Evolutionary conservation across 495 filamentous ascomycete species (phyloP).

Genomic region (Trichoderma gamsii): DNA sequence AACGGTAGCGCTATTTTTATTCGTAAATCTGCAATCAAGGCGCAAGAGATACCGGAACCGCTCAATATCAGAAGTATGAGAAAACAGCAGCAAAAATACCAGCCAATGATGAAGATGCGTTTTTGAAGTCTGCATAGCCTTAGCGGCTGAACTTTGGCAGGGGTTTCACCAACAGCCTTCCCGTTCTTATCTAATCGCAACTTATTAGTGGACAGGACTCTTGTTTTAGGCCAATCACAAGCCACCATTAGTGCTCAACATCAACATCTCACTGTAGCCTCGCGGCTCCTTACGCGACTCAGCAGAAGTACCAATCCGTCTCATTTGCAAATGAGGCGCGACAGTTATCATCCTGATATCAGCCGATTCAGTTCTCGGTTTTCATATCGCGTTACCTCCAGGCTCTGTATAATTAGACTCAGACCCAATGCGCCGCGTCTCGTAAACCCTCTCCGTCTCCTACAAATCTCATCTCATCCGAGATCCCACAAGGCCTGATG

Average conservation of each 20-base stretch:
- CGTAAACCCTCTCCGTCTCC: not conserved
- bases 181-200: not conserved
- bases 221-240: constrained; percentile 1
- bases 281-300: constrained; percentile 1
- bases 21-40: too few species aligned
- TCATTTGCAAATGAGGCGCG: not conserved
- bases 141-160: not conserved
- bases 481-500: not conserved
- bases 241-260: not conserved
- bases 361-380: not conserved
- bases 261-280: not conserved
- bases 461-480: not conserved
- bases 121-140: not conserved
- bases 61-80: too few species aligned
- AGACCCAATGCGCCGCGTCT: not conserved
- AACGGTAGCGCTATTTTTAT: too few species aligned
- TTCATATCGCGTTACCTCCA: not conserved
- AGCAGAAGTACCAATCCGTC: not conserved
- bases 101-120: not conserved
- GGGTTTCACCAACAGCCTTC: not conserved
- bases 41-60: too few species aligned
- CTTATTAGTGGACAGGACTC: not conserved
- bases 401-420: not conserved
- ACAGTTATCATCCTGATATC: not conserved
- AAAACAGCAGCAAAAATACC: too few species aligned